Evolutionary conservation across 768 basidiomycete genomes (phyloP).

Genomic region (Epithele typhae): DNA sequence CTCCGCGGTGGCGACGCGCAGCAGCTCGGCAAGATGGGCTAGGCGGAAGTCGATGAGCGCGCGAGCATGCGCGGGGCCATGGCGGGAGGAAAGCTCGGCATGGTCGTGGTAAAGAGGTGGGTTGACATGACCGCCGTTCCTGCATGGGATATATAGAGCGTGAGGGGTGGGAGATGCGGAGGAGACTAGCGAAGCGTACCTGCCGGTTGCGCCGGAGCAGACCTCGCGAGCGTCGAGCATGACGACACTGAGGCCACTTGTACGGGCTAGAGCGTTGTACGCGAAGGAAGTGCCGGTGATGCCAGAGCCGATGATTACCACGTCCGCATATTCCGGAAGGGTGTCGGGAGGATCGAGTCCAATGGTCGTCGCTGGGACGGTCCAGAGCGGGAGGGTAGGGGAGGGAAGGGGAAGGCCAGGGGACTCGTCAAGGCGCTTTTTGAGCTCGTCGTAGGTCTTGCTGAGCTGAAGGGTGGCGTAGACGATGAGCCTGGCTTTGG

Average conservation of each 20-base stretch:
- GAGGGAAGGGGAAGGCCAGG: constrained; percentile 56
- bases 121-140: constrained; percentile 70
- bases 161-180: background rate
- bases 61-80: constrained; percentile 45
- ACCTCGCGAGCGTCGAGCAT: constrained; percentile 80
- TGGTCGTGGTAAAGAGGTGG: constrained; percentile 62
- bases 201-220: constrained; percentile 71
- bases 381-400: constrained; percentile 64
- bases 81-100: constrained; percentile 35
- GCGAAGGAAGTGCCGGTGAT: constrained; percentile 66
- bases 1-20: constrained; percentile 49
- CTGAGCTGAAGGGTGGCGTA: constrained; percentile 14
- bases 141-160: constrained; percentile 19
- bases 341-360: constrained; percentile 23
- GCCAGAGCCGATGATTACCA: constrained; percentile 75
- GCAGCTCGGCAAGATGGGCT: constrained; percentile 48
- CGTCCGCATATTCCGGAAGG: constrained; percentile 50
- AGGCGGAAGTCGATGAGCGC: constrained; percentile 58
- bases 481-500: constrained; percentile 19
- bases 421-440: constrained; percentile 30
- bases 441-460: constrained; percentile 24
- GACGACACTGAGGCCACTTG: constrained; percentile 41
- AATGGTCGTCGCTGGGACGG: constrained; percentile 46
- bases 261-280: constrained; percentile 44
- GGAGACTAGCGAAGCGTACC: constrained; percentile 34